Percentiles rank a stretch among this genome's conserved stretches.
Conservation (phyloP, 1,284 basidiomycete genomes). For the Cutaneotrichosporon dermatis region DNA sequence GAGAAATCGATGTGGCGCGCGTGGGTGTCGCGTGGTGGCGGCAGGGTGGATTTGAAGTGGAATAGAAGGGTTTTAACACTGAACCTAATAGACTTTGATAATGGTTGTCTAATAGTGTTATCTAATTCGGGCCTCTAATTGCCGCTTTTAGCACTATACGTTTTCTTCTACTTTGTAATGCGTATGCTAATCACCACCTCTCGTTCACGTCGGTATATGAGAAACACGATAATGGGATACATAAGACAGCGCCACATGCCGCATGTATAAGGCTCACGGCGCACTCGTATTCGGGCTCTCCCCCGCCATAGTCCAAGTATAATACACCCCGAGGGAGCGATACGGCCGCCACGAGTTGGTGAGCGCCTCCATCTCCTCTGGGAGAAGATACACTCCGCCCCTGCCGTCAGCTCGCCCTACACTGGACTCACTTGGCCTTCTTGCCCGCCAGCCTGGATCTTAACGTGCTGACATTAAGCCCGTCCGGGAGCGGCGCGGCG, state of each 20-base stretch:
- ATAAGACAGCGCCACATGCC: too few species aligned
- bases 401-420: constrained; percentile 19
- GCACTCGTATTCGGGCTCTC: constrained; percentile 10
- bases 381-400: constrained; percentile 72
- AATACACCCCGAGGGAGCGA: constrained; percentile 60
- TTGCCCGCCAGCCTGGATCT: constrained; percentile 67
- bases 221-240: too few species aligned
- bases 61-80: too few species aligned
- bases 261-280: neutral
- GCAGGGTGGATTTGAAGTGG: too few species aligned
- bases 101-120: too few species aligned
- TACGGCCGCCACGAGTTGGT: constrained; percentile 75
- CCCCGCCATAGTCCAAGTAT: constrained; percentile 48
- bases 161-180: too few species aligned
- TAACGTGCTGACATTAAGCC: constrained; percentile 59
- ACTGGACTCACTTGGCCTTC: constrained; percentile 64
- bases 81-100: too few species aligned
- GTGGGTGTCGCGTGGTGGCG: too few species aligned
- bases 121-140: too few species aligned
- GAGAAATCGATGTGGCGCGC: neutral
- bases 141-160: too few species aligned
- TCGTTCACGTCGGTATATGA: too few species aligned
- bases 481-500: constrained; percentile 56
- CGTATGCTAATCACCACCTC: too few species aligned
- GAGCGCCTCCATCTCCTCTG: constrained; percentile 73